A percentile compares a stretch with the other conserved stretches of the same genome.
Evolutionary conservation across 768 basidiomycete species (phyloP).

Genomic region (Tylopilus rubrobrunneus): DNA sequence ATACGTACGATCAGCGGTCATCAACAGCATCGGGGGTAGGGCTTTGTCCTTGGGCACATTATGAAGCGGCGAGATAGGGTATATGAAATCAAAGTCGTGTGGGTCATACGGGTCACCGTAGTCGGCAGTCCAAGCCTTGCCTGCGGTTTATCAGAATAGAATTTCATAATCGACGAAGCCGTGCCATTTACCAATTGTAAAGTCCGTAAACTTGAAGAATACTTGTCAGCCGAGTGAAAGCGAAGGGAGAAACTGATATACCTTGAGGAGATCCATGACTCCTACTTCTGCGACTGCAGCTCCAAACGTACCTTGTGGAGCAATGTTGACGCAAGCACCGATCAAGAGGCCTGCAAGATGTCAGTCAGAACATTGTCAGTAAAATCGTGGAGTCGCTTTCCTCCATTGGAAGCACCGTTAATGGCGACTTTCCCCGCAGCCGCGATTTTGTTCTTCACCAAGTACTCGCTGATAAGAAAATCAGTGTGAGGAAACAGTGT

Average conservation of each 20-base stretch:
- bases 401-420: slow-evolving; percentile 81
- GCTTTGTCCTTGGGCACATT: slow-evolving; percentile 60
- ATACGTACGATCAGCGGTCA: slow-evolving; percentile 77
- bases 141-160: slow-evolving; percentile 30
- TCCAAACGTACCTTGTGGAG: slow-evolving; percentile 72
- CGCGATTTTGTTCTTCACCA: slow-evolving; percentile 69
- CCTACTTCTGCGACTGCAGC: slow-evolving; percentile 80
- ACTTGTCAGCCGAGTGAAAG: background rate
- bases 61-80: slow-evolving; percentile 76
- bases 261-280: slow-evolving; percentile 76
- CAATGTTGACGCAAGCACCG: slow-evolving; percentile 82
- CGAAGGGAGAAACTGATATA: slow-evolving; percentile 21
- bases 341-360: slow-evolving; percentile 58
- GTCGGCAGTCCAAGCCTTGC: slow-evolving; percentile 74
- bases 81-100: slow-evolving; percentile 81
- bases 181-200: slow-evolving; percentile 58
- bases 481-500: background rate
- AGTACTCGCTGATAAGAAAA: slow-evolving; percentile 47
- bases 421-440: slow-evolving; percentile 69
- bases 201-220: slow-evolving; percentile 57
- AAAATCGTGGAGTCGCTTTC: slow-evolving; percentile 31
- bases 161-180: background rate
- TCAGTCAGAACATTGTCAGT: background rate
- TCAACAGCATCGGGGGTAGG: slow-evolving; percentile 68
- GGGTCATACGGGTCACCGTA: slow-evolving; percentile 74